A percentile compares a stretch with the other conserved stretches of the same genome.
phyloP scores from a whole-genome alignment of 2,329 filamentous ascomycete genomes.

The Botrytis aclada region DNA sequence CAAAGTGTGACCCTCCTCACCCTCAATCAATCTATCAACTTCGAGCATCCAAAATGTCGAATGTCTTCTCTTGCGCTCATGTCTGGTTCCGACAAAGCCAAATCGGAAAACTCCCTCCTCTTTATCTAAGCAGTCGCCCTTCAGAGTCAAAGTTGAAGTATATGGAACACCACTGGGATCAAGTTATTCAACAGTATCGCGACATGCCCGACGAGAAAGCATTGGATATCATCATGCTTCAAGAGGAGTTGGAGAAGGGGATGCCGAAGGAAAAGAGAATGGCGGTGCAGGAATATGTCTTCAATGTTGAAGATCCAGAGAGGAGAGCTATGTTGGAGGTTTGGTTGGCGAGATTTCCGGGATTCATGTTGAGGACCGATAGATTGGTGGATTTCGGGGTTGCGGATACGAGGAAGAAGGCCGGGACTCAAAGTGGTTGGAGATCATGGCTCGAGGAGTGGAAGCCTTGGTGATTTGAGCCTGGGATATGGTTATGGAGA shows the following conservation, averaged over 20 bases:
- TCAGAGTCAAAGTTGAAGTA: not conserved
- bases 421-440: not conserved
- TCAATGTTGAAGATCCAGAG: not conserved
- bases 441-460: constrained; percentile 4
- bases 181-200: not conserved
- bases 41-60: not conserved
- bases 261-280: constrained; percentile 8
- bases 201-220: not conserved
- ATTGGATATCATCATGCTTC: constrained; percentile 2
- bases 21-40: not conserved
- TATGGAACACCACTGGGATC: constrained; percentile 9
- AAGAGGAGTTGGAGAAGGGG: constrained; percentile 2
- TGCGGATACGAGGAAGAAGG: not conserved
- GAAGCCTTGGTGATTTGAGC: not conserved
- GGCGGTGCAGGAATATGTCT: not conserved
- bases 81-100: not conserved
- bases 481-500: not conserved
- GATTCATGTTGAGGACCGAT: constrained; percentile 9
- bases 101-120: not conserved
- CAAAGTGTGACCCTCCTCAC: not conserved
- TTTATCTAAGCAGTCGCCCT: constrained; percentile 1
- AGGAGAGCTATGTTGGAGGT: constrained; percentile 12
- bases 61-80: not conserved
- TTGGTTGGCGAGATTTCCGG: constrained; percentile 11
- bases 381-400: not conserved